Base-by-base conservation (phyloP, 2,329 filamentous ascomycete species). In the Curvularia lunata region DNA sequence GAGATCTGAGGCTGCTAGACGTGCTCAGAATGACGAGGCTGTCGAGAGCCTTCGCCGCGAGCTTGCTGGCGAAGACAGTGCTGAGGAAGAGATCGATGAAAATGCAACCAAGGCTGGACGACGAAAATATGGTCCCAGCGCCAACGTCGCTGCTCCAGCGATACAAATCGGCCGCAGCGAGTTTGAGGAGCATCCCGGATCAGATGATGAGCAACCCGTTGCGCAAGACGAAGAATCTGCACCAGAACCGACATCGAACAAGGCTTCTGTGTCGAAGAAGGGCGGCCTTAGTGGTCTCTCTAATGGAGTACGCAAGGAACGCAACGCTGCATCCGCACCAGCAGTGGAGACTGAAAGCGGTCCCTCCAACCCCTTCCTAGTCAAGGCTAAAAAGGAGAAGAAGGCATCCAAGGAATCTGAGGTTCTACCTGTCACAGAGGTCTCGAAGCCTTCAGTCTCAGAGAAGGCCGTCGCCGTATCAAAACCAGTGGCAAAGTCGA, bases 1-100 rank as follows among this genome's bases (percentile, higher is more conserved):
- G 69, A 92, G 89, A 65, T 91, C 92, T 1, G 93, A 97, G 70
- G 90, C 89, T 27, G 83, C 87, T 37, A 87, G 87, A 69, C 92
- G 89, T 75, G 86, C 89, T 62, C 85, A 87, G 56, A 97, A 98
- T 66, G 91, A 97, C 67, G 89, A 91, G 54, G 85, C 91, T 30
- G 69, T 80, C 32, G 74, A 77, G 52, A 64, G 65, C 7, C 65
- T 97, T 48, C 84, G 88, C 48, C 86, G 86, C 54, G 90, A 94
- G 47, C 81, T 97, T 21, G 82, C 82, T 48, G 83, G 83, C 2
- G 84, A 85, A 41, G 87, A 88, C 27, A 88, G 86, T 5, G 59
- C 62, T 4, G 70, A 75, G 65, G 82, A 64, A 77, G 80, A 81
- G n/a, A 78, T 78, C 19, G 79, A 80, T 5, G 80, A 82, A 42